Base-by-base conservation (phyloP, 805 yeast species). In the Danielozyma ontarioensis region DNA sequence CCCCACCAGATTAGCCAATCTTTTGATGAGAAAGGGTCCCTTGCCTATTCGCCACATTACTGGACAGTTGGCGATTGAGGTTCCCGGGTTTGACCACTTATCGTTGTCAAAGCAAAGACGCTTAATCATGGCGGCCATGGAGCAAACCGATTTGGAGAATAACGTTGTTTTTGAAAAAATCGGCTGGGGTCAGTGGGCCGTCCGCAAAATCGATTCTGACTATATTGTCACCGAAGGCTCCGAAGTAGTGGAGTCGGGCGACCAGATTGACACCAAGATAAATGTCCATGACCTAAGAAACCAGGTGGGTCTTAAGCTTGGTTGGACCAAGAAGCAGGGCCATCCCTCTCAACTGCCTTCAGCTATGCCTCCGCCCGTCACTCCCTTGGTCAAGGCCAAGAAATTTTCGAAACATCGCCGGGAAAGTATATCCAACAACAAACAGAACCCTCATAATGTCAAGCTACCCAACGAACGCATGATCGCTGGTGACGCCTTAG, bases 121-220 rank as follows among this genome's bases (percentile, higher is more conserved):
- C 39, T 71, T 89, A 36, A 89, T 89, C 19, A 89, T 89, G 81
- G 78, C 88, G 11, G 93, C 89, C 25, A 72, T 89, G 60, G 96
- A 87, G 46, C 73, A 76, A 42, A 83, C 84, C 7, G 85, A 78
- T 48, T 45, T 68, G 1, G 64, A 57, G 27, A 80, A 76, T 35
- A 70, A 72, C 37, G 80, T 83, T 27, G 75, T 82, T 12, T 89
- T 89, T 61, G 95, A 87, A 51, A 89, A 89, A 61, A 87, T 89
- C 21, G 96, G 97, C 15, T 89, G 97, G 97, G 97, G 97, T 39
- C 94, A 89, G 56, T 89, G 97, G 97, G 83, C 83, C 16, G 94
- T 89, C 3, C 72, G 78, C 46, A 62, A 65, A 31, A 76, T 49
- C 47, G 71, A 57, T 53, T 70, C 59, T 19, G 64, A 72, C 57